Base-by-base conservation (phyloP, 495 filamentous ascomycete species). In the Xylaria palmicola region DNA sequence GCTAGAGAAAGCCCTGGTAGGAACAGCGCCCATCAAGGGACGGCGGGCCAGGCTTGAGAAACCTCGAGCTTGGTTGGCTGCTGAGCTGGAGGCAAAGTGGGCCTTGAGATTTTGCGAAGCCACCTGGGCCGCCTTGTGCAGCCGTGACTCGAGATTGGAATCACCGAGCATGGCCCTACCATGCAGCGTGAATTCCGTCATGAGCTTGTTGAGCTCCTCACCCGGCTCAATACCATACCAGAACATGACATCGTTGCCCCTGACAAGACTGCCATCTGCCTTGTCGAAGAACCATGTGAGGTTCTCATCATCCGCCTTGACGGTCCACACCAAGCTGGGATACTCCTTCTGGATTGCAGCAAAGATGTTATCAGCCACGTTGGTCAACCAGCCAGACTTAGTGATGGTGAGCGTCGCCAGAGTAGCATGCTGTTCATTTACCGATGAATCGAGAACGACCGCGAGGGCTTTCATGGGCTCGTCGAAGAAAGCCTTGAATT, bases 211-310 rank as follows among this genome's bases (percentile, higher is more conserved):
- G 20, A 97, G 86, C 72, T 97, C 91, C 48, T 91, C 87, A n/a
- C 88, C 85, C 54, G 82, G 86, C 65, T 93, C 90, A 56, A 94
- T 85, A 34, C 94, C 94, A 69, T 94, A 96, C 91, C 94, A 98
- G 81, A 98, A 98, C 72, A 98, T 87, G 36, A 97, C 91, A 67
- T 95, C 87, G 55, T 91, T 91, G 52, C 90, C 85, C 32, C 86
- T 84, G 45, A 89, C 90, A 60, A 97, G 79, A 74, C 90, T 96
- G 48, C 95, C 95, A 61, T 96, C 91, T 8, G 94, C 89, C 81
- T 97, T 97, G 77, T 96, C 93, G 63, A 95, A 97, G 80, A 98
- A 98, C 94, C 94, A 98, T 27, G 90, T 92, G 67, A 98, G 81
- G 73, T 98, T 98, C 82, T 98, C 95, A 63, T 98, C 94, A 62